Base-by-base conservation (phyloP, 2,329 filamentous ascomycete genomes). In the Phaeoacremonium minimum region DNA sequence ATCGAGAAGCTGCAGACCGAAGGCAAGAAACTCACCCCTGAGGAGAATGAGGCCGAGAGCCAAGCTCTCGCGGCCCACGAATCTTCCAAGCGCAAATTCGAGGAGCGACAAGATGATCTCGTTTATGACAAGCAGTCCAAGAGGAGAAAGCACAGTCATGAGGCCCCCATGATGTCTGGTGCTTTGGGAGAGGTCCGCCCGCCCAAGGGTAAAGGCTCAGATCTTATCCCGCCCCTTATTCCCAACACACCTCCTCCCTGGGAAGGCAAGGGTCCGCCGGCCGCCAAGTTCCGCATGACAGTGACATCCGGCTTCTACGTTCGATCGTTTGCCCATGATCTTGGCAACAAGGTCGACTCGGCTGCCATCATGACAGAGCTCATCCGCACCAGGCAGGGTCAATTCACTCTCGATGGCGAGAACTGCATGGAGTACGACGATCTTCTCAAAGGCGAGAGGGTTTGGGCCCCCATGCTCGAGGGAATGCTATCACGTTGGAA, bases 241-340 rank as follows among this genome's bases (percentile, higher is more conserved):
- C 53, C 66, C 17, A 58, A 67, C 51, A 64, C 69, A 1, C 71
- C 74, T 6, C 68, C 71, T 6, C 74, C 75, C 0, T 80, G 76
- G 76, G 68, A 64, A 28, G 76, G 70, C 56, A 66, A 80, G 52
- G 78, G 75, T 0, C 80, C 88, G 2, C 80, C 91, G 2, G 93
- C 91, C 1, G 86, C 79, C 33, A 84, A 79, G 53, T 79, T 98
- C 41, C 82, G 85, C 39, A 88, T 98, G 78, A 95, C 87, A 1
- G 91, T 96, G 35, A 89, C 89, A 3, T 95, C 89, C 1, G 93
- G 93, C 28, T 98, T 96, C 70, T 98, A 98, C 60, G 90, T 98
- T 12, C 85, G 93, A 44, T 94, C 86, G 40, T 80, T 98, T 48
- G 90, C 88, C 50, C 89, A 97, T 56, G 93, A 98, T 52, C 73